phyloP scores from a whole-genome alignment of 352 stramenopile genomes.

The Elongisporangium undulatum region DNA sequence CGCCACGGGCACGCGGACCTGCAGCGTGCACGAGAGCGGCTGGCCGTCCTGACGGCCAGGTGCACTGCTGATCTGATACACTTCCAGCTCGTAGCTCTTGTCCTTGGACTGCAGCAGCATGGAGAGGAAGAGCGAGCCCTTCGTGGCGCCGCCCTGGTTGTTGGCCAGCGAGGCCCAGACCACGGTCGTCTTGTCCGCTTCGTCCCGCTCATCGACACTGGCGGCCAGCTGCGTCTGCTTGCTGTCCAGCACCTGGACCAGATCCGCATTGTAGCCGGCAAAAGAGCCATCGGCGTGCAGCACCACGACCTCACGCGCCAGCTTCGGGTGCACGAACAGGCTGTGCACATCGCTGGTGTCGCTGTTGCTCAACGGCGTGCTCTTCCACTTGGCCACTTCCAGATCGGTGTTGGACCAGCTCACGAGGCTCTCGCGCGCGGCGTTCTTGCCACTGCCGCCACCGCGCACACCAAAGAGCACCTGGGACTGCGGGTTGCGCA shows the following conservation, averaged over 20 bases:
- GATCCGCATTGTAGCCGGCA: constrained; percentile 47
- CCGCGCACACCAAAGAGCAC: constrained; percentile 54
- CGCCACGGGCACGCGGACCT: constrained; percentile 26
- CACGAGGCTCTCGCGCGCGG: constrained; percentile 33
- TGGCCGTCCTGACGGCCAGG: constrained; percentile 22
- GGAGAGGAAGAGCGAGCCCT: constrained; percentile 61
- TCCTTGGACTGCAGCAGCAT: constrained; percentile 41
- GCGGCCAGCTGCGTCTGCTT: constrained; percentile 16
- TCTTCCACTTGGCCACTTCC: constrained; percentile 62
- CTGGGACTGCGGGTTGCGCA: constrained; percentile 50
- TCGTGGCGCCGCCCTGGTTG: constrained; percentile 49
- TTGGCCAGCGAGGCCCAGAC: constrained; percentile 53
- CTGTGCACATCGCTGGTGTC: constrained; percentile 24
- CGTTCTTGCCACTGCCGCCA: constrained; percentile 18
- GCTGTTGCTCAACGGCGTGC: constrained; percentile 24
- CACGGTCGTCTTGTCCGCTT: constrained; percentile 19
- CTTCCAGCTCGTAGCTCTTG: constrained; percentile 38
- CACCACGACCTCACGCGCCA: constrained; percentile 57
- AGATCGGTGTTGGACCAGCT: constrained; percentile 59
- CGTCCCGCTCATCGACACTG: constrained; percentile 12
- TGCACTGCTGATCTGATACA: constrained; percentile 44
- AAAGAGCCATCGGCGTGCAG: constrained; percentile 66
- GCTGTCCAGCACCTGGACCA: constrained; percentile 36
- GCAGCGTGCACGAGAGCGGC: constrained; percentile 21
- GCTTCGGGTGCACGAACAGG: constrained; percentile 57